Percentiles rank a stretch among this genome's conserved stretches.
Conservation (phyloP, 2,329 filamentous ascomycete species). For the Hysterium pulicare region DNA sequence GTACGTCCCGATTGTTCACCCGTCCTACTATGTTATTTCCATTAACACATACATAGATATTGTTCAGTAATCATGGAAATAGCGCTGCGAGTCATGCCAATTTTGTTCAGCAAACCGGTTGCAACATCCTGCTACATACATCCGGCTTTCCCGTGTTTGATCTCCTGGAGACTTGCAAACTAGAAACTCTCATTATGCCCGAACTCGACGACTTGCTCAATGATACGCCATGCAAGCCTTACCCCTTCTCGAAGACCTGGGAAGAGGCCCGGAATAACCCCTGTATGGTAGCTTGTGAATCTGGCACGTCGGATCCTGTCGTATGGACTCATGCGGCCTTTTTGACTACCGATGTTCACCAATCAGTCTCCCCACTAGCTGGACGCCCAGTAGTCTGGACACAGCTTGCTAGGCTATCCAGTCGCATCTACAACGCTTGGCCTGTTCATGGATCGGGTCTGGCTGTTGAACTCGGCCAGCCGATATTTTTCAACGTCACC, state of each 20-base stretch:
- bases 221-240: slow-evolving; percentile 12
- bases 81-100: slow-evolving; percentile 23
- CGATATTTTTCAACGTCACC: slow-evolving; percentile 15
- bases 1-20: slow-evolving; percentile 18
- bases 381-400: slow-evolving; percentile 18
- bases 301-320: slow-evolving; percentile 37
- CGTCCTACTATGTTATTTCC: too few species aligned
- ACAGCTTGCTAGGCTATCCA: slow-evolving; percentile 7
- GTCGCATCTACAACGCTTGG: slow-evolving; percentile 16
- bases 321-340: slow-evolving; percentile 24
- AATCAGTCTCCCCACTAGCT: slow-evolving; percentile 16
- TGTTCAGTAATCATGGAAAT: too few species aligned
- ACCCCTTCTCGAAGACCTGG: slow-evolving; percentile 22
- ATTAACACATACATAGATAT: too few species aligned
- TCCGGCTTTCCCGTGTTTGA: slow-evolving; percentile 18
- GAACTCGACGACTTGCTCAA: slow-evolving; percentile 23
- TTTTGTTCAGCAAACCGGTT: slow-evolving; percentile 23
- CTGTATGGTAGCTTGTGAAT: slow-evolving; percentile 35
- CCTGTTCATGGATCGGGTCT: slow-evolving; percentile 21
- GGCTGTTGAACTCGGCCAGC: slow-evolving; percentile 9
- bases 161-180: slow-evolving; percentile 20
- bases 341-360: slow-evolving; percentile 16
- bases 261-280: slow-evolving; percentile 31
- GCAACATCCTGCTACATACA: slow-evolving; percentile 24
- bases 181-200: slow-evolving; percentile 23